Evolutionary conservation across 352 stramenopile genomes (phyloP).

Genomic region (Thalassiosira mediterranea): DNA sequence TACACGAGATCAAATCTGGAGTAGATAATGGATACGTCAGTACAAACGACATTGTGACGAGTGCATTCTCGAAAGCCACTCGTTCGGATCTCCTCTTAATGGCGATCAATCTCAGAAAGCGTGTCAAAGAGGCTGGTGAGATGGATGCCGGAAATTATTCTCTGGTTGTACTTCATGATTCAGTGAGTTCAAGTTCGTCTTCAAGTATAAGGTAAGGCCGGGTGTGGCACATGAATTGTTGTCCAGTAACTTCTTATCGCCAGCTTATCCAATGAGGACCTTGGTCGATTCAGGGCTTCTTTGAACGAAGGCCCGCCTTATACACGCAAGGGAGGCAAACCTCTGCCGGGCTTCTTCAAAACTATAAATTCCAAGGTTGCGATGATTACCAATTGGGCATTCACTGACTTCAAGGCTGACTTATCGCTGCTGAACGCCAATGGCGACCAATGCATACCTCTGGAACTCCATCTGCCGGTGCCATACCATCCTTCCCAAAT

Average conservation of each 20-base stretch:
- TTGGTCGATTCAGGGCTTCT: no score
- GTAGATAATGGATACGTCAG: constrained; percentile 15
- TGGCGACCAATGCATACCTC: constrained; percentile 6
- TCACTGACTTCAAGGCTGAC: constrained; percentile 21
- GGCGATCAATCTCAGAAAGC: constrained; percentile 33
- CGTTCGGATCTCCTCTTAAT: constrained; percentile 19
- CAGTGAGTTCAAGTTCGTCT: constrained; percentile 4
- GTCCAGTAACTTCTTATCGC: no score
- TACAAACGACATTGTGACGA: constrained; percentile 35
- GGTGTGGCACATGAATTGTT: no score
- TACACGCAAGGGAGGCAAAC: constrained; percentile 10
- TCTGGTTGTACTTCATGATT: constrained; percentile 16
- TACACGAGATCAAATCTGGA: not conserved
- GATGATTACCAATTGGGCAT: constrained; percentile 36
- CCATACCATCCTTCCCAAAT: constrained; percentile 22
- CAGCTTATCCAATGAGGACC: no score
- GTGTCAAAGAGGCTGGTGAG: constrained; percentile 9
- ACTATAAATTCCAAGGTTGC: constrained; percentile 11
- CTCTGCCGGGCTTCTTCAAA: constrained; percentile 29
- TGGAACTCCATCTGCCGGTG: constrained; percentile 29
- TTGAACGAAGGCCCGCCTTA: constrained; percentile 9
- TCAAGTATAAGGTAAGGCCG: no score
- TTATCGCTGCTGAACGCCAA: constrained; percentile 12
- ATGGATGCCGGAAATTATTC: constrained; percentile 29
- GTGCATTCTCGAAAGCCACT: constrained; percentile 15